Evolutionary conservation across 192 early-diverging fungal species (phyloP).

Genomic region (Linderina pennispora): DNA sequence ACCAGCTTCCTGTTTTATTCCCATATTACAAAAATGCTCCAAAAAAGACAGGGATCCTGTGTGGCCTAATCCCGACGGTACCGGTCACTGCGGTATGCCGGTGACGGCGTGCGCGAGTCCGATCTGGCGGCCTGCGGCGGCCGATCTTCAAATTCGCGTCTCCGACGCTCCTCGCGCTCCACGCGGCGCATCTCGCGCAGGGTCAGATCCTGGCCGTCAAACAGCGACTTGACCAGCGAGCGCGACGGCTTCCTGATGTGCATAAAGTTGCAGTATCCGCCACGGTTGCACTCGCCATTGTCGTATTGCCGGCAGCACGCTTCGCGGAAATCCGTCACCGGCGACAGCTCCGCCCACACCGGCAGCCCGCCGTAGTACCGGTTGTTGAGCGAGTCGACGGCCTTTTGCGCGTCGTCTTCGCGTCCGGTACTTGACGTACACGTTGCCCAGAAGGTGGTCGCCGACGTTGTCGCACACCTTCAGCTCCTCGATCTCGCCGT

Average conservation of each 20-base stretch:
- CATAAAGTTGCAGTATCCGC: slow-evolving; percentile 99
- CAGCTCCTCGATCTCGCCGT: slow-evolving; percentile 96
- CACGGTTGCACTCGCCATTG: slow-evolving; percentile 87
- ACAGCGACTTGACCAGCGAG: slow-evolving; percentile 71
- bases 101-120: slow-evolving; percentile 36
- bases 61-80: too few species aligned
- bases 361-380: slow-evolving; percentile 93
- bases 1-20: background rate
- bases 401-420: slow-evolving; percentile 91
- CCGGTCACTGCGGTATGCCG: slow-evolving; percentile 25
- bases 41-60: too few species aligned
- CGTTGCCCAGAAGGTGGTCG: slow-evolving; percentile 96
- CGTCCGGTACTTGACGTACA: slow-evolving; percentile 87
- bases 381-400: slow-evolving; percentile 87
- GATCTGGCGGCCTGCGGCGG: too few species aligned
- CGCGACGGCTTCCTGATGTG: slow-evolving; percentile 87
- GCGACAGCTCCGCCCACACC: slow-evolving; percentile 93
- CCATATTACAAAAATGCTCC: too few species aligned
- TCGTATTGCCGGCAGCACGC: slow-evolving; percentile 98
- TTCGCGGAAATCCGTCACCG: slow-evolving; percentile 96
- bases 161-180: slow-evolving; percentile 30
- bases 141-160: slow-evolving; percentile 3
- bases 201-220: slow-evolving; percentile 66
- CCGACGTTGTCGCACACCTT: slow-evolving; percentile 98
- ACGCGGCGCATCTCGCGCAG: slow-evolving; percentile 44